These are phyloP conservation scores for Orbilia javanica DNA, from an alignment of 2,329 filamentous ascomycete species.

Conservation along the genomic window DNA sequence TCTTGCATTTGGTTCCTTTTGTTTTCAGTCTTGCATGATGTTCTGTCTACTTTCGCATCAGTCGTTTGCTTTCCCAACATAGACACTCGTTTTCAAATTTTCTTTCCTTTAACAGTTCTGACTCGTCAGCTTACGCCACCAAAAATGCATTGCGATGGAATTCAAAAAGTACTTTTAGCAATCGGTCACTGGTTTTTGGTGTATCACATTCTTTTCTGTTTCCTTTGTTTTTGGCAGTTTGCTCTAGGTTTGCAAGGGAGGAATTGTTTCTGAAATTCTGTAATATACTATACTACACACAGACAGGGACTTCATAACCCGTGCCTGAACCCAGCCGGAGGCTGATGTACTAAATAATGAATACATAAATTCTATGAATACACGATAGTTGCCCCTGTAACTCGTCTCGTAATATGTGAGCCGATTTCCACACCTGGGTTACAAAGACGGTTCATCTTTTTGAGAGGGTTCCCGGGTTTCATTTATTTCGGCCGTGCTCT, in stretches of 20 bases:
- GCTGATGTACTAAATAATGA: conserved; percentile 7
- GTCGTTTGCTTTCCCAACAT: conserved; percentile 24
- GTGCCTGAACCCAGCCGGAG: background rate
- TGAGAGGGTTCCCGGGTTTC: background rate
- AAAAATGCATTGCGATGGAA: conserved; percentile 34
- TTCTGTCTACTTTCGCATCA: background rate
- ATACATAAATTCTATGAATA: conserved; percentile 19
- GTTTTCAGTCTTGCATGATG: background rate
- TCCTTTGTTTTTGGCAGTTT: conserved; percentile 5
- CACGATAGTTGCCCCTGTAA: background rate
- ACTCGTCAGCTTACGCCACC: conserved; percentile 2
- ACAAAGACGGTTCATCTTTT: background rate
- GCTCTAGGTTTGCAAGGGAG: conserved; percentile 11
- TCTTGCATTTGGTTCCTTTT: conserved; percentile 26
- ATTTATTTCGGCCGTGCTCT: background rate
- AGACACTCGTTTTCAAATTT: conserved; percentile 34
- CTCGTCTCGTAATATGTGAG: background rate
- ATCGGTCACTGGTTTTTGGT: conserved; percentile 5
- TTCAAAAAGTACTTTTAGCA: conserved; percentile 36
- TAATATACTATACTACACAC: background rate
- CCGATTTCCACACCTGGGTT: background rate
- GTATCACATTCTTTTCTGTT: conserved; percentile 28
- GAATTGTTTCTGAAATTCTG: background rate
- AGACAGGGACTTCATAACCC: background rate
- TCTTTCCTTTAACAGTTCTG: conserved; percentile 9